phyloP scores from a whole-genome alignment of 805 yeast genomes.

The Saccharomycopsis fermentans region DNA sequence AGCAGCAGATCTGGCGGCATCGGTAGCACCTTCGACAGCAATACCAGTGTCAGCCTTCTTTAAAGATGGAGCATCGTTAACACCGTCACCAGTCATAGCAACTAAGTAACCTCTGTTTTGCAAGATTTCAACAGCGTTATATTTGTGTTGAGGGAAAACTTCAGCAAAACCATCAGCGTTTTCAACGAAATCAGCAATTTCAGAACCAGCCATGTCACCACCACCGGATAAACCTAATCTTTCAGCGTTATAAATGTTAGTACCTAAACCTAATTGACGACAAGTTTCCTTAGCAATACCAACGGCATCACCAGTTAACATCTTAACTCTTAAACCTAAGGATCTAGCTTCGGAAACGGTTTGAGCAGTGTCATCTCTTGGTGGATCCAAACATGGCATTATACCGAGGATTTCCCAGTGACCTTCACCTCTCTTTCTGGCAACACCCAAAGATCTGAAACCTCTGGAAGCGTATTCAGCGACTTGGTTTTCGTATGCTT shows the following conservation, averaged over 20 bases:
- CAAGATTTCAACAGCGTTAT: conserved; percentile 89
- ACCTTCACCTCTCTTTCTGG: conserved; percentile 96
- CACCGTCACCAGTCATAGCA: conserved; percentile 99
- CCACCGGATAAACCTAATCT: conserved; percentile 93
- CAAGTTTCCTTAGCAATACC: conserved; percentile 98
- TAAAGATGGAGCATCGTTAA: conserved; percentile 94
- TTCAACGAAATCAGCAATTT: conserved; percentile 94
- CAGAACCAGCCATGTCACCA: conserved; percentile 95
- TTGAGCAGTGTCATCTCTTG: conserved; percentile 95
- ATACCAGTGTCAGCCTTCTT: conserved; percentile 95
- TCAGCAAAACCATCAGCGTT: conserved; percentile 98
- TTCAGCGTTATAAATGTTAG: conserved; percentile 94
- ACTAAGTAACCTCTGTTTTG: conserved; percentile 94
- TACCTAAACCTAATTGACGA: conserved; percentile 94
- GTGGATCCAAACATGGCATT: conserved; percentile 99
- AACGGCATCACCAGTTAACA: conserved; percentile 98
- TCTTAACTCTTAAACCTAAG: conserved; percentile 91
- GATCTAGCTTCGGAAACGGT: conserved; percentile 86
- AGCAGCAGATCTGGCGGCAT: conserved; percentile 37
- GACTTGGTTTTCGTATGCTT: conserved; percentile 92
- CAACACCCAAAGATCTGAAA: conserved; percentile 97
- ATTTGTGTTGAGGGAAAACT: conserved; percentile 97
- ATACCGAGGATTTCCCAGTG: conserved; percentile 97
- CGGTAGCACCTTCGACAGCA: conserved; percentile 80
- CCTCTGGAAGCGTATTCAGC: conserved; percentile 98